Percentiles rank a stretch among this genome's conserved stretches.
phyloP scores from a whole-genome alignment of 768 basidiomycete genomes.

The Solioccasus polychromus region DNA sequence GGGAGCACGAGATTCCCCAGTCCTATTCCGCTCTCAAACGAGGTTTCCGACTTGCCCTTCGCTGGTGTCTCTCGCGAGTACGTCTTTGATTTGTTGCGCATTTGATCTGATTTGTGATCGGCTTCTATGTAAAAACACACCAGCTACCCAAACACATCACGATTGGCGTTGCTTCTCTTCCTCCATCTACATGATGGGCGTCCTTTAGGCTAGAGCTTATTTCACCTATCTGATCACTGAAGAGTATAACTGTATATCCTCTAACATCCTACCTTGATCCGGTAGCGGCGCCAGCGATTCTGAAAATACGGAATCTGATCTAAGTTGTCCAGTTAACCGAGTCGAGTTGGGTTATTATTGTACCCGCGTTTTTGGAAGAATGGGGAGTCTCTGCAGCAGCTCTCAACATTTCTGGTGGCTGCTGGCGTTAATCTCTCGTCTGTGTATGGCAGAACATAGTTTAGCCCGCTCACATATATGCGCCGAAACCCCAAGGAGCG shows the following conservation, averaged over 20 bases:
- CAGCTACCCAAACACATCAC: slow-evolving; percentile 1
- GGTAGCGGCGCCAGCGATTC: slow-evolving; percentile 15
- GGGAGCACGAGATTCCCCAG: slow-evolving; percentile 50
- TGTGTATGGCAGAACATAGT: slow-evolving; percentile 41
- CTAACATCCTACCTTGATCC: slow-evolving; percentile 19
- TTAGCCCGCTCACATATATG: slow-evolving; percentile 23
- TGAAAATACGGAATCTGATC: slow-evolving; percentile 21
- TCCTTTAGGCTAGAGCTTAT: slow-evolving; percentile 15
- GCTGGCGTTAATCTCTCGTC: slow-evolving; percentile 34
- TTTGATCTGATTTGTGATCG: no score
- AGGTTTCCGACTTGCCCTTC: slow-evolving; percentile 22
- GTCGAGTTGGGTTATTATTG: slow-evolving; percentile 11
- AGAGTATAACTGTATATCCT: slow-evolving; percentile 13
- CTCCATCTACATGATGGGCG: slow-evolving; percentile 22
- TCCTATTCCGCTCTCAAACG: slow-evolving; percentile 35
- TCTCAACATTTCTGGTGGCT: slow-evolving; percentile 17
- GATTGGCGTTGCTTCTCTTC: slow-evolving; percentile 16
- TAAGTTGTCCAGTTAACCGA: slow-evolving; percentile 16
- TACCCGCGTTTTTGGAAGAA: slow-evolving; percentile 24
- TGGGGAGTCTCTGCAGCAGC: slow-evolving; percentile 17
- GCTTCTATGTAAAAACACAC: slow-evolving; percentile 7
- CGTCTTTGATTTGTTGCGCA: no score
- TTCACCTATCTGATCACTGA: slow-evolving; percentile 11
- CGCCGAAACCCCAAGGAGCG: slow-evolving; percentile 16
- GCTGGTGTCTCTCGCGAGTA: slow-evolving; percentile 38